A percentile compares a stretch with the other conserved stretches of the same genome.
Evolutionary conservation across 805 yeast genomes (phyloP).

Genomic region (Hanseniaspora valbyensis): DNA sequence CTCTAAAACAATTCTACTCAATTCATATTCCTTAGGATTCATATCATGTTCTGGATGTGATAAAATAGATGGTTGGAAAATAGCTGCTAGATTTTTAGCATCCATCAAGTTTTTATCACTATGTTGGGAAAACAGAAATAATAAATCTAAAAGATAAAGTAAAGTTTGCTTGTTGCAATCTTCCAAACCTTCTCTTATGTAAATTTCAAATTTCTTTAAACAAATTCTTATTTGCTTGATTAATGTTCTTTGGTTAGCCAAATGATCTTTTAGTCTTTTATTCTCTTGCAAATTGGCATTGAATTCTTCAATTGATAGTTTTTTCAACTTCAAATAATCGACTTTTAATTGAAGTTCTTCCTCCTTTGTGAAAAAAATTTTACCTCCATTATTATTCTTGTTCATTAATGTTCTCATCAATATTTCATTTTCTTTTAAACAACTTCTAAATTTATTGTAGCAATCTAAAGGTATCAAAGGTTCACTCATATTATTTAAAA

Average conservation of each 20-base stretch:
- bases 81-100: slow-evolving; percentile 83
- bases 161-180: slow-evolving; percentile 62
- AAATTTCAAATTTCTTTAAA: slow-evolving; percentile 54
- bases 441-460: slow-evolving; percentile 70
- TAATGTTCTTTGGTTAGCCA: slow-evolving; percentile 43
- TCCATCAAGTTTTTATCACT: slow-evolving; percentile 79
- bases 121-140: slow-evolving; percentile 73
- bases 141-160: slow-evolving; percentile 73
- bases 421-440: slow-evolving; percentile 36
- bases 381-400: slow-evolving; percentile 43
- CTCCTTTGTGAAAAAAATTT: slow-evolving; percentile 13
- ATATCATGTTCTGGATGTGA: slow-evolving; percentile 89
- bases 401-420: slow-evolving; percentile 48
- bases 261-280: slow-evolving; percentile 31
- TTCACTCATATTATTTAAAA: slow-evolving; percentile 77
- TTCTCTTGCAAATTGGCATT: slow-evolving; percentile 27
- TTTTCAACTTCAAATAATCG: slow-evolving; percentile 18
- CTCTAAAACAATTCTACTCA: slow-evolving; percentile 76
- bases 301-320: slow-evolving; percentile 19
- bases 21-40: slow-evolving; percentile 81
- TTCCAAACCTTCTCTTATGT: slow-evolving; percentile 63
- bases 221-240: slow-evolving; percentile 58
- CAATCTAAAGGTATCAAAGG: slow-evolving; percentile 73
- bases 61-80: slow-evolving; percentile 91
- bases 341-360: slow-evolving; percentile 11